These are phyloP conservation scores for Candida vartiovaarae DNA, from an alignment of 805 yeast species.

Conservation along the genomic window DNA sequence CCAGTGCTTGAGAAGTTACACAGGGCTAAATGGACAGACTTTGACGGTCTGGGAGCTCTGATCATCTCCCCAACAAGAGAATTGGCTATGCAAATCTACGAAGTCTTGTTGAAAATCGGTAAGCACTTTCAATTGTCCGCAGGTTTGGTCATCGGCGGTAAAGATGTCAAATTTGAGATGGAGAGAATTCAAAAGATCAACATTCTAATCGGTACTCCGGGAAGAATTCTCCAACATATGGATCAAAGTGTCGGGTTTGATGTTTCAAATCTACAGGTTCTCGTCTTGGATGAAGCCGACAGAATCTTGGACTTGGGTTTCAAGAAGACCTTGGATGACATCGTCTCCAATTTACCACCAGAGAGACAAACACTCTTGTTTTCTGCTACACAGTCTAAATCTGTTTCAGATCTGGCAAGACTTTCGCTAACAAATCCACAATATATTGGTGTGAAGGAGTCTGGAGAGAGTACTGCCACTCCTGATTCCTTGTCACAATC, in stretches of 20 bases:
- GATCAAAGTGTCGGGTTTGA: constrained; percentile 53
- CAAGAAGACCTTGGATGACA: constrained; percentile 57
- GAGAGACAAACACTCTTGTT: constrained; percentile 91
- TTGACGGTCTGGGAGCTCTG: constrained; percentile 51
- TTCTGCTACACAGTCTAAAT: constrained; percentile 88
- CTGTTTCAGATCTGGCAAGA: constrained; percentile 75
- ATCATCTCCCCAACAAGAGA: constrained; percentile 67
- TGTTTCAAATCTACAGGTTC: constrained; percentile 59
- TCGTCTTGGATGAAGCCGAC: constrained; percentile 92
- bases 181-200: constrained; percentile 63
- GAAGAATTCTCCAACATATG: constrained; percentile 75
- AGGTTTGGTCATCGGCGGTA: constrained; percentile 58
- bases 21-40: constrained; percentile 32
- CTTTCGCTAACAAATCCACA: constrained; percentile 93
- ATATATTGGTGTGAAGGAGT: constrained; percentile 70
- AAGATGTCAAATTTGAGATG: constrained; percentile 66
- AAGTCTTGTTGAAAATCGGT: constrained; percentile 56
- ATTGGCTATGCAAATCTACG: constrained; percentile 63
- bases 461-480: constrained; percentile 57
- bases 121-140: constrained; percentile 54
- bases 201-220: constrained; percentile 87
- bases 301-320: constrained; percentile 77
- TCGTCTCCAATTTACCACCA: constrained; percentile 68
- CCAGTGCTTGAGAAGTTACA: constrained; percentile 71
- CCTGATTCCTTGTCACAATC: constrained; percentile 85